A percentile compares a stretch with the other conserved stretches of the same genome.
Evolutionary conservation across 2,329 filamentous ascomycete genomes (phyloP).

Genomic region (Fusarium penzigii): DNA sequence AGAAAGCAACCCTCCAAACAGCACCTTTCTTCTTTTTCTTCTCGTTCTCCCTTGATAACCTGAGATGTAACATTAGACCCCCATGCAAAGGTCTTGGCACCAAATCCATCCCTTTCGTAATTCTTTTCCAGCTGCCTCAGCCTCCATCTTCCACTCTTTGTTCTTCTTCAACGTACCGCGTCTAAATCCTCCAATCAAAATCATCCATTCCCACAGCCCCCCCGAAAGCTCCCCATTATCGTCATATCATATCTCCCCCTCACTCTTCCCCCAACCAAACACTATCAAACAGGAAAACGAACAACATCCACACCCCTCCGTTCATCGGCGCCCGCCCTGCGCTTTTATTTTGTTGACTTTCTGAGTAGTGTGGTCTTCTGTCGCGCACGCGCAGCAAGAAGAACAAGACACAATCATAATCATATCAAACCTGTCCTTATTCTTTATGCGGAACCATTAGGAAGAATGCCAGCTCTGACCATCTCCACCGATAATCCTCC

Average conservation of each 20-base stretch:
- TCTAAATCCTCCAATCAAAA: slow-evolving; percentile 7
- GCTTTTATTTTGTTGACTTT: too few species aligned
- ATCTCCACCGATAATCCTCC: slow-evolving; percentile 31
- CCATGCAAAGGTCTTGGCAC: not conserved
- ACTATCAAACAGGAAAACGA: not conserved
- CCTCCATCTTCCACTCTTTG: not conserved
- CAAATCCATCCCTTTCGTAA: not conserved
- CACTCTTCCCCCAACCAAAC: slow-evolving; percentile 1
- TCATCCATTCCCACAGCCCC: not conserved
- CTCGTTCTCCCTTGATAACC: not conserved
- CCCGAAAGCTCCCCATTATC: not conserved
- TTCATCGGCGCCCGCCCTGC: slow-evolving; percentile 7
- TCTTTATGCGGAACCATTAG: too few species aligned
- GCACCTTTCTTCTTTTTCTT: too few species aligned
- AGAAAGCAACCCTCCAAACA: too few species aligned
- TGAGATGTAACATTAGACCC: not conserved
- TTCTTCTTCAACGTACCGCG: not conserved
- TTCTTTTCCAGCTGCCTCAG: not conserved
- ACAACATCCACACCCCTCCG: slow-evolving; percentile 1
- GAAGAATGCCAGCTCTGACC: slow-evolving; percentile 34
- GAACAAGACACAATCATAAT: not conserved
- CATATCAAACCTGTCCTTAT: too few species aligned
- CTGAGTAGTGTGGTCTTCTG: not conserved
- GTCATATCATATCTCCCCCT: slow-evolving; percentile 5
- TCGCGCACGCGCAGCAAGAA: not conserved